Evolutionary conservation across 1,139 yeast genomes (phyloP), one percentile per base, ranked within the genome.

Genomic region (Sugiyamaella grinbergsii): DNA sequence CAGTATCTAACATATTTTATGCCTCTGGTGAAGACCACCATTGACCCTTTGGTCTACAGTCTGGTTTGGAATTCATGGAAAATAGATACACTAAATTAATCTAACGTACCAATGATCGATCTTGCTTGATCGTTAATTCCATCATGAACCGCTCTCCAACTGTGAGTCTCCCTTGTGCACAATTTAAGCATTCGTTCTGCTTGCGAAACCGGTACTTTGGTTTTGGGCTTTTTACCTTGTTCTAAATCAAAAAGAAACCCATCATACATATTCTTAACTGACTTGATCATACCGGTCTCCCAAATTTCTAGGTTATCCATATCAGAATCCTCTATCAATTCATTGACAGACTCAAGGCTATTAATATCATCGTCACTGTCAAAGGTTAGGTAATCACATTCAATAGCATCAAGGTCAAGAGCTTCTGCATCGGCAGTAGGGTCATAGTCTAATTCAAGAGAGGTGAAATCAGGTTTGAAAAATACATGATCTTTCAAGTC

Each of bases 401-500:
- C 46, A 20, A 50, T 22, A 24, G 16, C 36, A 26, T 43, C 47
- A 4, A 43, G 34, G 36, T 43, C 47, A 11, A 43, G 19, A 1
- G 41, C 34, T 15, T 43, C 47, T 13, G 36, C 36, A 13, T 29
- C 42, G 4, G 13, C 36, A 7, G 33, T 20, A 19, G 37, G 24
- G 13, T 49, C 46, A 18, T 33, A 41, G 16, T 40, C 51, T 8
- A 42, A 22, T 4, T 34, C 29, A 2, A 28, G 42, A 1, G 26
- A 28, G 7, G 47, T 23, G 23, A 34, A 37, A 26, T 34, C 41
- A 3, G 41, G 47, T 8, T 37, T 42, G 26, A 50, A 50, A 20
- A 50, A 50, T 19, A 45, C 40, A 20, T 50, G 53, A 23, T 47
- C 31, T 18, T 47, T 43, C 29, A 50, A 41, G 20, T 50, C 48